These are phyloP conservation scores for Neurospora sublineolata DNA, from an alignment of 495 filamentous ascomycete species.

Conservation along the genomic window DNA sequence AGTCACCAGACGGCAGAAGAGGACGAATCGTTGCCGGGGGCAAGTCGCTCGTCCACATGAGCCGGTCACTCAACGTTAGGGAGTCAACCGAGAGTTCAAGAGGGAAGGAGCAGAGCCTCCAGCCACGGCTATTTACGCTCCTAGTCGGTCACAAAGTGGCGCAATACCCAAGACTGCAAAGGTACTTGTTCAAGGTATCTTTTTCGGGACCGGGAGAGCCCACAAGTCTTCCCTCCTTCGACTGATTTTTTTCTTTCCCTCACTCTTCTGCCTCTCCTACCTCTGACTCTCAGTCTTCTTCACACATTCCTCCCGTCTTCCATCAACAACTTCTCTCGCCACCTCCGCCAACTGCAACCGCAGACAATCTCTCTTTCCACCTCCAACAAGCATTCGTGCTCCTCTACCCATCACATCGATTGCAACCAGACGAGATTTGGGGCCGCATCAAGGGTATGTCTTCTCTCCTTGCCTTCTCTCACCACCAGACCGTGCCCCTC, in stretches of 20 bases:
- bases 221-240: neutral
- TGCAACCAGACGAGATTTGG: neutral
- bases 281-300: neutral
- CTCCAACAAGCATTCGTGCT: neutral
- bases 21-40: neutral
- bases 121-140: neutral
- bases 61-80: neutral
- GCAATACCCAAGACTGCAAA: neutral
- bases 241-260: neutral
- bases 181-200: neutral
- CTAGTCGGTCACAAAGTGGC: neutral
- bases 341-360: neutral
- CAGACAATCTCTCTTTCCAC: neutral
- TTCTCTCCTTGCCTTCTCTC: neutral
- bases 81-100: neutral
- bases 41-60: neutral
- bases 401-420: neutral
- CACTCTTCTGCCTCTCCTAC: neutral
- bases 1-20: neutral
- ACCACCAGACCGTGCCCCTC: neutral
- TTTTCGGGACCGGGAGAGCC: neutral
- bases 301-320: neutral
- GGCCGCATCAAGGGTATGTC: neutral
- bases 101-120: neutral
- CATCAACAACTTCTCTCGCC: neutral